These are phyloP conservation scores for Mycosphaerella sp. DNA, from an alignment of 2,329 filamentous ascomycete species.

Conservation along the genomic window DNA sequence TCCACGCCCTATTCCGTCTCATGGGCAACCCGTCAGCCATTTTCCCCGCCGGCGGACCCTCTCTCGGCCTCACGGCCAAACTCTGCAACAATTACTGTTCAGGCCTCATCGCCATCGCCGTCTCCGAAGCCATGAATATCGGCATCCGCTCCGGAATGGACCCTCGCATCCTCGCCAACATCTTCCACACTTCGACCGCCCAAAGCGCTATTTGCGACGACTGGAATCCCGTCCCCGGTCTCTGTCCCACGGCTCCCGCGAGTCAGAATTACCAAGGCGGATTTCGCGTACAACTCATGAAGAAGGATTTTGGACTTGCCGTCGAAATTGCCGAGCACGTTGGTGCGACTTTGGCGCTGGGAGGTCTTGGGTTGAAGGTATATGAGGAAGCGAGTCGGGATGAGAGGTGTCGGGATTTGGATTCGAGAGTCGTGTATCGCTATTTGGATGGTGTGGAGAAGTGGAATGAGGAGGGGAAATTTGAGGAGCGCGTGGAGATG, in stretches of 20 bases:
- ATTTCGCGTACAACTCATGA: conserved; percentile 55
- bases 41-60: conserved; percentile 51
- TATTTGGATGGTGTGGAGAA: conserved; percentile 50
- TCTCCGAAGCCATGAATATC: conserved; percentile 54
- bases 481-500: conserved; percentile 26
- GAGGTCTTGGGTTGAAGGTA: conserved; percentile 44
- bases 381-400: conserved; percentile 50
- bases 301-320: conserved; percentile 52
- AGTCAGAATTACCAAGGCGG: conserved; percentile 48
- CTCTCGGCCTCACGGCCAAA: conserved; percentile 53
- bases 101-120: conserved; percentile 53
- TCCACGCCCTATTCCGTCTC: conserved; percentile 42
- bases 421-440: conserved; percentile 53
- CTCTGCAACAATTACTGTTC: conserved; percentile 57
- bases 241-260: conserved; percentile 44
- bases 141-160: conserved; percentile 54
- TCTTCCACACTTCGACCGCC: conserved; percentile 48
- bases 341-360: conserved; percentile 46
- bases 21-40: conserved; percentile 47
- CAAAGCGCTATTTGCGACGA: conserved; percentile 48
- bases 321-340: conserved; percentile 50
- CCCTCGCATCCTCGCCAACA: conserved; percentile 46
- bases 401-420: conserved; percentile 46
- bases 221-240: conserved; percentile 48
- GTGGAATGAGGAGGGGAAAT: conserved; percentile 35